phyloP scores from a whole-genome alignment of 139 green algal genomes.

The Coelastrella sp. region DNA sequence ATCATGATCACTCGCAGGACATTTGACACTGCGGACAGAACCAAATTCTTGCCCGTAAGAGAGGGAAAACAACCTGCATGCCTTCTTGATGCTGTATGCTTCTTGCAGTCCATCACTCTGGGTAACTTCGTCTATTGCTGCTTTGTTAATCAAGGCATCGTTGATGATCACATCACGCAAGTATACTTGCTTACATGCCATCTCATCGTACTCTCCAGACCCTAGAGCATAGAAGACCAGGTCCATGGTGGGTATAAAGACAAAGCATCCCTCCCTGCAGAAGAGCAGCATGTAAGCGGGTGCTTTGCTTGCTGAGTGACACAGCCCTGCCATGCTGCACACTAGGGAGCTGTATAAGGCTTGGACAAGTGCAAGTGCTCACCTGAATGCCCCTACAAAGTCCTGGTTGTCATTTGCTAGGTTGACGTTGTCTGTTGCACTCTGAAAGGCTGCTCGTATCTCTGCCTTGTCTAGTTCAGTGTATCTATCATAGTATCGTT shows the following conservation, averaged over 20 bases:
- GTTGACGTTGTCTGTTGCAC: conserved; percentile 52
- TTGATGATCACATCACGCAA: no score
- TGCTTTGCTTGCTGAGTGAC: no score
- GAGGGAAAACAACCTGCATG: no score
- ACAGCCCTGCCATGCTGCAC: no score
- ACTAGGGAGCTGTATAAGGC: no score
- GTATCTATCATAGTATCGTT: conserved; percentile 81
- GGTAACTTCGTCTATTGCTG: no score
- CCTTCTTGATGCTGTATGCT: not conserved
- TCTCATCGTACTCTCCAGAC: conserved; percentile 82
- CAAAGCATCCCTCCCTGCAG: conserved; percentile 60
- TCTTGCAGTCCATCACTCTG: no score
- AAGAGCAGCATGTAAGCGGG: not conserved
- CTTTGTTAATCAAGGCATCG: no score
- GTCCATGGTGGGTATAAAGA: conserved; percentile 62
- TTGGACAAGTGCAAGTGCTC: no score
- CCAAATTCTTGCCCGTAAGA: no score
- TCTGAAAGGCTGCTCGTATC: conserved; percentile 68
- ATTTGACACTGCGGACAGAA: conserved; percentile 65
- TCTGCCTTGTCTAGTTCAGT: conserved; percentile 81
- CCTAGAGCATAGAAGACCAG: conserved; percentile 80
- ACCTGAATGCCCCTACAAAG: conserved; percentile 74
- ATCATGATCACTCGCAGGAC: conserved; percentile 68
- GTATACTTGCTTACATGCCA: conserved; percentile 77
- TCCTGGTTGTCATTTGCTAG: conserved; percentile 60